Base-by-base conservation (phyloP, 2,329 filamentous ascomycete species). In the Colletotrichum zoysiae region DNA sequence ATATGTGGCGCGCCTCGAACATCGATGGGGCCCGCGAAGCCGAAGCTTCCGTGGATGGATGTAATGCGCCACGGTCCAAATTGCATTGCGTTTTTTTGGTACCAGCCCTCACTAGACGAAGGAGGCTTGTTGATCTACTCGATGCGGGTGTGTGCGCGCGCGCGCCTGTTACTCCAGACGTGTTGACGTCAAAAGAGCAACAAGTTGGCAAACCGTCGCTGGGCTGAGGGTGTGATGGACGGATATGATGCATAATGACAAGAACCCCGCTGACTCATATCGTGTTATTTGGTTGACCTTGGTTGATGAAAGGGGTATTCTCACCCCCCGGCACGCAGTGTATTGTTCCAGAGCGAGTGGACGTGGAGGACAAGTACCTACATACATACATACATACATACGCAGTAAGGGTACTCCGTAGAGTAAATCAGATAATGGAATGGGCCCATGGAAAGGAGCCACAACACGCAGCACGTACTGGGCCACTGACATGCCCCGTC, bases 221-320 rank as follows among this genome's bases (percentile, higher is more conserved):
- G 35, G 51, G 50, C 35, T 23, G 38, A 30, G 35, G 20, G 30
- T 23, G 20, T 20, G 40, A 44, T 2, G 26, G 30, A 18, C 18
- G 40, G 58, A 55, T 38, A 20, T 58, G 64, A 68, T 63, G 68
- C 68, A 68, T 63, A 23, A 68, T 68, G 64, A 63, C 51, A 51
- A 57, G 58, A 71, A 68, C 64, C 64, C 68, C 58, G 65, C 51
- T 68, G 65, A 62, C 57, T 46, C 57, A 30, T 23, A 46, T 42
- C 16, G 51, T 23, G 26, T 62, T 58, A 20, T 68, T 44, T 67
- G 68, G 64, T 68, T 68, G 68, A 58, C 51, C 53, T 59, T 44
- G 64, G 26, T 26, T 58, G 44, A 58, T 64, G 26, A 53, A 68
- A 40, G 64, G 64, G 57, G 59, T 51, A 46, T 23, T 50, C 33